Base-by-base conservation (phyloP, 140 eudicot genomes). In the Senecio squalidus region DNA sequence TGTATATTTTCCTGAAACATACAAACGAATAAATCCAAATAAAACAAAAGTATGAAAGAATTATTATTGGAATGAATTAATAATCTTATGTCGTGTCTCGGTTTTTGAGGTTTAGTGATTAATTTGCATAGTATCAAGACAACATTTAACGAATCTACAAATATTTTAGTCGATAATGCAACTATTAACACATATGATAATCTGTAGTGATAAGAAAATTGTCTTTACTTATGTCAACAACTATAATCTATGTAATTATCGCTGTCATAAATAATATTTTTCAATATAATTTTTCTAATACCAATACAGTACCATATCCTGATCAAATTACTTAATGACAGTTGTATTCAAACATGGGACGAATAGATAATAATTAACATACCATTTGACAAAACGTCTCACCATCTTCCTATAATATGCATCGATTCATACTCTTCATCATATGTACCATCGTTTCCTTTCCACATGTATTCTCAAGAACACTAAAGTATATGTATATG, bases 321-420 rank as follows among this genome's bases (percentile, higher is more conserved):
- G 20, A 29, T 55, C 9, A 67, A 43, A 6, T 20, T 20, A 55
- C 43, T 26, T 43, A 10, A 55, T 67, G 23, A 43, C 48, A 55
- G 5, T 21, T 16, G 20, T 31, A 25, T 0, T 4, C 16, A 31
- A 46, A 45, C 6, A 46, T 1, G n/a, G 33, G 3, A 24, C 5
- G 23, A 23, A 6, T 8, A 17, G 3, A 58, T 47, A 29, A 43
- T 10, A 2, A 68, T 31, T 68, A 31, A 25, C 60, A 26, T 68
- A 68, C 74, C 74, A 34, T 56, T 15, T 23, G 10, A 22, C 5
- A 26, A 34, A 48, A 48, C 43, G 46, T 25, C 67, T 47, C 33
- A 18, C 41, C 24, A 68, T 20, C 67, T 58, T 46, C 60, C 5
- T 46, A 28, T 6, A 51, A 15, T 31, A 68, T 2, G 15, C 40